These are phyloP conservation scores for Hypoxylon trugodes DNA, from an alignment of 495 filamentous ascomycete genomes.

Conservation along the genomic window DNA sequence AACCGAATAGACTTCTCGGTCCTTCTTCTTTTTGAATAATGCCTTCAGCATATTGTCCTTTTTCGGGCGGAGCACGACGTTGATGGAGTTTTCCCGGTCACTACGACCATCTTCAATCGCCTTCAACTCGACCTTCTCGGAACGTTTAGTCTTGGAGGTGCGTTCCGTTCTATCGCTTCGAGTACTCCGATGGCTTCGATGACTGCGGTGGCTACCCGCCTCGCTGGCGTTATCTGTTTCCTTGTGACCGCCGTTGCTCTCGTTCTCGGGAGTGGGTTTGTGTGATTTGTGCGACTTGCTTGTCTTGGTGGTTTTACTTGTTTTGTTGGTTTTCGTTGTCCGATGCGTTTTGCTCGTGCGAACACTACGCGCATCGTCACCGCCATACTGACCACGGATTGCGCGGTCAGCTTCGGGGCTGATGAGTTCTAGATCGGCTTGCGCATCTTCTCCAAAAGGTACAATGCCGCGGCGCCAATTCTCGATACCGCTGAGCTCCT, in stretches of 20 bases:
- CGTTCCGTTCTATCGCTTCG: slow-evolving; percentile 39
- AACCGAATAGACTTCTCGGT: slow-evolving; percentile 46
- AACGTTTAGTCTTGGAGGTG: slow-evolving; percentile 41
- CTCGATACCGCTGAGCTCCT: slow-evolving; percentile 74
- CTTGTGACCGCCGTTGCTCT: slow-evolving; percentile 38
- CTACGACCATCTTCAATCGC: slow-evolving; percentile 45
- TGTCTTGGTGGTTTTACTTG: slow-evolving; percentile 34
- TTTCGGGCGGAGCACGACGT: slow-evolving; percentile 43
- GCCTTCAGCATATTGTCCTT: slow-evolving; percentile 62
- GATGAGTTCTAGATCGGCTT: slow-evolving; percentile 86
- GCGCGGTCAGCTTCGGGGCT: slow-evolving; percentile 76
- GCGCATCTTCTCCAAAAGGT: slow-evolving; percentile 67
- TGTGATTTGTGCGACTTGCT: slow-evolving; percentile 42
- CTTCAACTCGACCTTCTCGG: slow-evolving; percentile 40
- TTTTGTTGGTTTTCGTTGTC: slow-evolving; percentile 38
- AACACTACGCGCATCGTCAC: slow-evolving; percentile 44
- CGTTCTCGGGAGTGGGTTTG: slow-evolving; percentile 41
- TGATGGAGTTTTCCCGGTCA: slow-evolving; percentile 45
- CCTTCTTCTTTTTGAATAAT: slow-evolving; percentile 61
- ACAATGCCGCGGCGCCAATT: slow-evolving; percentile 83
- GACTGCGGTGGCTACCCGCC: slow-evolving; percentile 37
- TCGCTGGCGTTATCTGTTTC: slow-evolving; percentile 36
- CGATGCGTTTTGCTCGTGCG: slow-evolving; percentile 33
- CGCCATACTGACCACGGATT: slow-evolving; percentile 46
- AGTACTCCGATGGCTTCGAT: slow-evolving; percentile 30